These are phyloP conservation scores for Berkeleyomyces rouxiae DNA, from an alignment of 2,329 filamentous ascomycete species.

Conservation along the genomic window DNA sequence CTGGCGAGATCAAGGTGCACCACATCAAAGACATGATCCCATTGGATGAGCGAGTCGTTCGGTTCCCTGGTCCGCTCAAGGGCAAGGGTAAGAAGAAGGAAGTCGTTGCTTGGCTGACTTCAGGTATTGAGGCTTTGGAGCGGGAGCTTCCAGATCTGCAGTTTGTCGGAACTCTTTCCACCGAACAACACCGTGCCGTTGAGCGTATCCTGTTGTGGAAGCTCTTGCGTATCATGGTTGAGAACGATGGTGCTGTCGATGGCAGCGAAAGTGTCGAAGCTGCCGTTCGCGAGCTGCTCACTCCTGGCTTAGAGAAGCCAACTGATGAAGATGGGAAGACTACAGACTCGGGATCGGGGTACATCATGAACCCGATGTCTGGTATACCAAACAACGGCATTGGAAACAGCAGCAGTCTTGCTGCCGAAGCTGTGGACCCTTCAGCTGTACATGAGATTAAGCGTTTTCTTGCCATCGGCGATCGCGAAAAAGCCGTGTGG, in stretches of 20 bases:
- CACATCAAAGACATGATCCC: slow-evolving; percentile 59
- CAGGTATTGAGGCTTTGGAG: slow-evolving; percentile 60
- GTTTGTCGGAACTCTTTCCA: slow-evolving; percentile 34
- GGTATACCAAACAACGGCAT: neutral
- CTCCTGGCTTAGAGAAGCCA: slow-evolving; percentile 28
- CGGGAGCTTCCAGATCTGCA: slow-evolving; percentile 33
- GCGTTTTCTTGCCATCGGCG: slow-evolving; percentile 56
- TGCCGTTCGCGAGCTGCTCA: slow-evolving; percentile 57
- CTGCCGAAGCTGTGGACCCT: slow-evolving; percentile 51
- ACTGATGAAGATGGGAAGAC: neutral
- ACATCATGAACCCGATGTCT: slow-evolving; percentile 1
- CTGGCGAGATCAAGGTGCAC: slow-evolving; percentile 67
- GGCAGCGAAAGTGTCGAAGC: slow-evolving; percentile 55
- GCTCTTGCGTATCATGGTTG: slow-evolving; percentile 62
- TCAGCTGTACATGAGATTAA: slow-evolving; percentile 56
- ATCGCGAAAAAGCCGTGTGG: slow-evolving; percentile 87
- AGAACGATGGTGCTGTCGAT: slow-evolving; percentile 71
- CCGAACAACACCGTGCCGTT: slow-evolving; percentile 52
- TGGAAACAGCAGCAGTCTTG: slow-evolving; percentile 24
- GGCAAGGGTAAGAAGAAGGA: slow-evolving; percentile 95
- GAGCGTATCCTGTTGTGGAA: slow-evolving; percentile 83
- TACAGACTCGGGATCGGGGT: neutral
- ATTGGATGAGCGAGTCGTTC: slow-evolving; percentile 52
- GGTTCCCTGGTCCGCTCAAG: slow-evolving; percentile 80
- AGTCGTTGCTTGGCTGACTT: slow-evolving; percentile 59